Conservation (phyloP, 371 early-diverging fungal species). For the Apophysomyces variabilis region DNA sequence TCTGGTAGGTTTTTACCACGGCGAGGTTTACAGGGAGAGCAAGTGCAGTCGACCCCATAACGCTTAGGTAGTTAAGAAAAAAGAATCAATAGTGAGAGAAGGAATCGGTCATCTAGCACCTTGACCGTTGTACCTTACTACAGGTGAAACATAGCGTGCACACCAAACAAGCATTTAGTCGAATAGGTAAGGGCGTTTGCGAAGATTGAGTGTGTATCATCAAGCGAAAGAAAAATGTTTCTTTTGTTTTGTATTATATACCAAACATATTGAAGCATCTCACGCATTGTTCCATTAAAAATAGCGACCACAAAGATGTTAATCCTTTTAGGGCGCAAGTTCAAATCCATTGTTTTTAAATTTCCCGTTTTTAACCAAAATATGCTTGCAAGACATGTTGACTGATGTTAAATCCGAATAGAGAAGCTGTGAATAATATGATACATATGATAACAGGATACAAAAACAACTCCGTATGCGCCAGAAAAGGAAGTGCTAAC, state of each 20-base stretch:
- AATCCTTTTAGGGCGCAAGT: not conserved
- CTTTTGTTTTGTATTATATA: conserved; percentile 12
- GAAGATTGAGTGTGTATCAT: conserved; percentile 7
- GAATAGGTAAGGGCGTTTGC: conserved; percentile 13
- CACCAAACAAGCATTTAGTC: conserved; percentile 14
- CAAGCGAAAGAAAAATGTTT: conserved; percentile 7
- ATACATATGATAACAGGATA: conserved; percentile 78
- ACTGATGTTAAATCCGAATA: conserved; percentile 83
- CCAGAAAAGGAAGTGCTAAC: conserved; percentile 87
- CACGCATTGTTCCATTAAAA: not conserved
- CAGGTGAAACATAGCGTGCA: conserved; percentile 18
- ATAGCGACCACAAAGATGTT: not conserved
- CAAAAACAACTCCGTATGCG: conserved; percentile 84
- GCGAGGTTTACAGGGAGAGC: conserved; percentile 35
- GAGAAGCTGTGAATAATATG: conserved; percentile 73
- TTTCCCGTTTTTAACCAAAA: conserved; percentile 50
- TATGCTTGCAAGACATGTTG: conserved; percentile 71
- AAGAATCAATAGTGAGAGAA: not conserved
- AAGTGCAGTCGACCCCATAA: conserved; percentile 35
- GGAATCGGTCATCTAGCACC: not conserved
- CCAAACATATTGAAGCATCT: not conserved
- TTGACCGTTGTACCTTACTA: conserved; percentile 8
- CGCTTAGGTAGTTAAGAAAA: conserved; percentile 19
- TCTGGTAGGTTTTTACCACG: conserved; percentile 41
- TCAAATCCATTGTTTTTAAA: not conserved